phyloP scores from a whole-genome alignment of 345 rosid genomes.

The Populus deltoides region DNA sequence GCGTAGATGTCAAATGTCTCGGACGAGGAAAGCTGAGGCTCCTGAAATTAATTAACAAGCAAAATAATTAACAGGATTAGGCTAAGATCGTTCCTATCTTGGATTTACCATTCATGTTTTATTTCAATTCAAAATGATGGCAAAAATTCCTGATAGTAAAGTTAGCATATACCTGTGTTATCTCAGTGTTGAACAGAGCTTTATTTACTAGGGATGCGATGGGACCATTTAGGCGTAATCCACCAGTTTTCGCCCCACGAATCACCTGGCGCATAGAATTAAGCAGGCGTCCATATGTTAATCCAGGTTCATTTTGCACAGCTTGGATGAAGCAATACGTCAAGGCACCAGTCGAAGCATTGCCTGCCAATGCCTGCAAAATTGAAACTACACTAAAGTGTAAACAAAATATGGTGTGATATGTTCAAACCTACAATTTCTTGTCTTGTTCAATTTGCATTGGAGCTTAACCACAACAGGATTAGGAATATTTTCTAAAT shows the following conservation, averaged over 20 bases:
- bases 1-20: conserved; percentile 51
- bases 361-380: conserved; percentile 58
- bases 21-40: conserved; percentile 64
- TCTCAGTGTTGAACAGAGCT: conserved; percentile 16
- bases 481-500: background rate
- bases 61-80: background rate
- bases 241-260: conserved; percentile 43
- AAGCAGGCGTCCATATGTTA: conserved; percentile 63
- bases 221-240: conserved; percentile 36
- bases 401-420: background rate
- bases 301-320: conserved; percentile 50
- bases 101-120: background rate
- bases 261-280: conserved; percentile 46
- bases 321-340: conserved; percentile 79
- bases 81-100: background rate
- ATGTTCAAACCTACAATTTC: background rate
- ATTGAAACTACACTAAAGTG: background rate
- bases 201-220: conserved; percentile 29
- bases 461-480: too few relatives aligned
- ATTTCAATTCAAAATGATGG: background rate
- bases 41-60: conserved; percentile 37
- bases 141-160: background rate
- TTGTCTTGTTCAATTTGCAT: background rate
- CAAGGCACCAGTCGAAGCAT: conserved; percentile 58
- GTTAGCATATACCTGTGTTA: conserved; percentile 34